Conservation (phyloP, 1,139 yeast genomes). For the Nadsonia commutata region DNA sequence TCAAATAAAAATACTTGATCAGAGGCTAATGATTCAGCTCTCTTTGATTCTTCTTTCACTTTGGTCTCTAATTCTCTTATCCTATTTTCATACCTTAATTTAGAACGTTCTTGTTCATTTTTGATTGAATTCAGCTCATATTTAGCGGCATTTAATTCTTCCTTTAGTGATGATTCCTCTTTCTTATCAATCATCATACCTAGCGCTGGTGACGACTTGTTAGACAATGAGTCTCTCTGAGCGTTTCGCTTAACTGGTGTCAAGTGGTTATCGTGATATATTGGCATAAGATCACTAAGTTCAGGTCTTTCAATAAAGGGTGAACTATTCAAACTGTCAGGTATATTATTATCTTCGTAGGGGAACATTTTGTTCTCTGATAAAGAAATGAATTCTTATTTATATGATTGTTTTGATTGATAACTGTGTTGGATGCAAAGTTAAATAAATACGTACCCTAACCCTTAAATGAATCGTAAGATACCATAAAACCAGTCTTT, state of each 20-base stretch:
- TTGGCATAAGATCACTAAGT: not conserved
- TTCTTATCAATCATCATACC: not conserved
- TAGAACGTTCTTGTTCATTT: constrained; percentile 21
- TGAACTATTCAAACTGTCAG: not conserved
- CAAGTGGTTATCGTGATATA: not conserved
- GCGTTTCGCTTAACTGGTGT: not conserved
- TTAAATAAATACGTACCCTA: no score
- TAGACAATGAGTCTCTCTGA: no score
- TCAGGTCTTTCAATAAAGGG: not conserved
- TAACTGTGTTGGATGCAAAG: no score
- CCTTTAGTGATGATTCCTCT: not conserved
- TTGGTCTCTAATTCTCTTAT: constrained; percentile 20
- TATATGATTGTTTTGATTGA: no score
- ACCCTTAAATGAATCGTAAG: no score
- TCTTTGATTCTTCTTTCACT: constrained; percentile 20
- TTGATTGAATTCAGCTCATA: constrained; percentile 22
- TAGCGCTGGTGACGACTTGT: no score
- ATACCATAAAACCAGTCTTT: no score
- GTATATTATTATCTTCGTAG: not conserved
- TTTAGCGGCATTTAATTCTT: not conserved
- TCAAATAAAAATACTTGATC: constrained; percentile 30
- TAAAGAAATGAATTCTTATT: no score
- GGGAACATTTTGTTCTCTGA: no score
- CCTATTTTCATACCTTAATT: constrained; percentile 21
- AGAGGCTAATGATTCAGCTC: constrained; percentile 23